A percentile compares a stretch with the other conserved stretches of the same genome.
Conservation (phyloP, 345 rosid genomes). For the Moricandia arvensis region DNA sequence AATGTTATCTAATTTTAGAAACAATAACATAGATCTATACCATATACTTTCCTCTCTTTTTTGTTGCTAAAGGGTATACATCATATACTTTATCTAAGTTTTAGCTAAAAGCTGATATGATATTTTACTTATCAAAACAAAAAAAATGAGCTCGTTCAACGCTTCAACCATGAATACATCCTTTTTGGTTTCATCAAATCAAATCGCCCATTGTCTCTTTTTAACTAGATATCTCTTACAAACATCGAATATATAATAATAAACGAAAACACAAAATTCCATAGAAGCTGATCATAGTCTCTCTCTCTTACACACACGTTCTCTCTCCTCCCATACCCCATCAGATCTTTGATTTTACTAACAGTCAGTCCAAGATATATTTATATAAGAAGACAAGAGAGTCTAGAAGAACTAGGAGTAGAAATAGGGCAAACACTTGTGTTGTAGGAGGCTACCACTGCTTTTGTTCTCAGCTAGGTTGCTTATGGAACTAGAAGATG, state of each 20-base stretch:
- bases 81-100: constrained; percentile 11
- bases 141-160: background rate
- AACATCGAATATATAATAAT: constrained; percentile 1
- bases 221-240: constrained; percentile 22
- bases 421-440: constrained; percentile 53
- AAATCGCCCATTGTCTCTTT: constrained; percentile 25
- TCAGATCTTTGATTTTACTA: constrained; percentile 67
- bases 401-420: constrained; percentile 41
- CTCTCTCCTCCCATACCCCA: constrained; percentile 54
- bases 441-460: constrained; percentile 42
- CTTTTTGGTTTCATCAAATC: constrained; percentile 24
- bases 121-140: constrained; percentile 13
- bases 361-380: constrained; percentile 45
- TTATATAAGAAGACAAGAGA: constrained; percentile 32
- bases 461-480: constrained; percentile 60
- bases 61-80: background rate
- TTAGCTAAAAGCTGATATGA: constrained; percentile 17
- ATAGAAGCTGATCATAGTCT: constrained; percentile 23
- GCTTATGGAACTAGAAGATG: constrained; percentile 36
- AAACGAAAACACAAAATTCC: constrained; percentile 25
- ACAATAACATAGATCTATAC: constrained; percentile 4
- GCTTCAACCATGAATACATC: constrained; percentile 29
- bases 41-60: background rate
- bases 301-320: constrained; percentile 1
- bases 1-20: constrained; percentile 11